Evolutionary conservation across 2,329 filamentous ascomycete genomes (phyloP).

Genomic region (Neurospora sp.): DNA sequence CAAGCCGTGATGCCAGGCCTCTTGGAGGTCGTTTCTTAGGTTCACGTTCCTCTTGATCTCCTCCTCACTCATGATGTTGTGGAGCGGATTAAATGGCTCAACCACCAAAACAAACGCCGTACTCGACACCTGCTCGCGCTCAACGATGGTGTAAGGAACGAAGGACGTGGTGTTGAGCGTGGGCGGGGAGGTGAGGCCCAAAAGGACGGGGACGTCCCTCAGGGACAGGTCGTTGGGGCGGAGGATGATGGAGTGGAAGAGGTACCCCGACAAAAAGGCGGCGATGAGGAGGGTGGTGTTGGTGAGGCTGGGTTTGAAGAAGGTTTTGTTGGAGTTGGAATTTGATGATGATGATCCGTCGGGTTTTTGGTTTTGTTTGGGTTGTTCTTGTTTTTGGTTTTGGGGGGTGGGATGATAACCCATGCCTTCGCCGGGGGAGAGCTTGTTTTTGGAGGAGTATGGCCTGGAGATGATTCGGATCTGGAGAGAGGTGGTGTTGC

Average conservation of each 20-base stretch:
- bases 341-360: background rate
- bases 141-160: conserved; percentile 53
- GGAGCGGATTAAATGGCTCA: conserved; percentile 4
- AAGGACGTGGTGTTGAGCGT: conserved; percentile 51
- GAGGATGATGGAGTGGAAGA: background rate
- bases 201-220: background rate
- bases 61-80: conserved; percentile 19
- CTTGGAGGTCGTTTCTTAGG: conserved; percentile 14
- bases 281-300: background rate
- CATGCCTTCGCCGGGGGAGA: background rate
- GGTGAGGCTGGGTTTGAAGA: background rate
- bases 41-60: background rate
- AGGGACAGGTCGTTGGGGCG: background rate
- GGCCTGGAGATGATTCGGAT: background rate
- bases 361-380: background rate
- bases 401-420: background rate
- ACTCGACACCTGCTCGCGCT: conserved; percentile 52
- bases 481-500: background rate
- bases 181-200: background rate
- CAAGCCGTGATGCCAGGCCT: conserved; percentile 52
- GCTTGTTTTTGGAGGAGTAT: background rate
- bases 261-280: background rate
- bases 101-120: conserved; percentile 39
- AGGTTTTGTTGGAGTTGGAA: background rate
- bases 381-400: background rate